phyloP scores from a whole-genome alignment of 768 basidiomycete species.

The Trametes villosa region DNA sequence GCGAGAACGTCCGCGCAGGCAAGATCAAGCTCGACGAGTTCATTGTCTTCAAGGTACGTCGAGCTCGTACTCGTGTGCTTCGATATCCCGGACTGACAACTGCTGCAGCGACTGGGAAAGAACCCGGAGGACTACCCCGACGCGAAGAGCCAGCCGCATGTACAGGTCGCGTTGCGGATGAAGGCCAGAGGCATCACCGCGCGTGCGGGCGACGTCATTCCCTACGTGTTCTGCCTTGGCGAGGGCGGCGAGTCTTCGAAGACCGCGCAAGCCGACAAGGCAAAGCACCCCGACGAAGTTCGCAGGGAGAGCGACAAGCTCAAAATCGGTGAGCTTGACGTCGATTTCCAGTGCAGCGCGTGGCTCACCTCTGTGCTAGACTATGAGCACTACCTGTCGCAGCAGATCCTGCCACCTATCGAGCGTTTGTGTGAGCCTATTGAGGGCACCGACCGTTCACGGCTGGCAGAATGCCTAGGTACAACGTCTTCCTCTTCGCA shows the following conservation, averaged over 20 bases:
- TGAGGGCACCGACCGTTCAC: conserved; percentile 90
- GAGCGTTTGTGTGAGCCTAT: conserved; percentile 96
- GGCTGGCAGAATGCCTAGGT: conserved; percentile 96
- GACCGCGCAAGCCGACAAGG: conserved; percentile 83
- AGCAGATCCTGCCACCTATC: conserved; percentile 93
- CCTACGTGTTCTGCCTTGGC: conserved; percentile 89
- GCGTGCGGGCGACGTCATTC: conserved; percentile 89
- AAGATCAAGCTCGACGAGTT: conserved; percentile 89
- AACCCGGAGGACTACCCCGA: conserved; percentile 98
- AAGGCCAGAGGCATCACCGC: conserved; percentile 83
- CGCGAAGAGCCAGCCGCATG: conserved; percentile 92
- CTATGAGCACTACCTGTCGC: conserved; percentile 87
- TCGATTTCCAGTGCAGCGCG: neutral
- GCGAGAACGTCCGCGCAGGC: conserved; percentile 79
- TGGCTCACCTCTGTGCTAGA: conserved; percentile 49
- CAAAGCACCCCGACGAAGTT: conserved; percentile 93
- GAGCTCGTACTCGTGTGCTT: neutral
- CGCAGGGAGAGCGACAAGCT: conserved; percentile 66
- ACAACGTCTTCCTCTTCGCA: conserved; percentile 28
- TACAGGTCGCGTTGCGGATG: conserved; percentile 92
- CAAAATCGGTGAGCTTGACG: conserved; percentile 65
- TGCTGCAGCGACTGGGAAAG: conserved; percentile 84
- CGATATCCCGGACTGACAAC: neutral
- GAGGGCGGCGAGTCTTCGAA: conserved; percentile 75
- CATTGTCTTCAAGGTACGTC: conserved; percentile 86